phyloP scores from a whole-genome alignment of 208 protist genomes.

The Lotmaria passim region DNA sequence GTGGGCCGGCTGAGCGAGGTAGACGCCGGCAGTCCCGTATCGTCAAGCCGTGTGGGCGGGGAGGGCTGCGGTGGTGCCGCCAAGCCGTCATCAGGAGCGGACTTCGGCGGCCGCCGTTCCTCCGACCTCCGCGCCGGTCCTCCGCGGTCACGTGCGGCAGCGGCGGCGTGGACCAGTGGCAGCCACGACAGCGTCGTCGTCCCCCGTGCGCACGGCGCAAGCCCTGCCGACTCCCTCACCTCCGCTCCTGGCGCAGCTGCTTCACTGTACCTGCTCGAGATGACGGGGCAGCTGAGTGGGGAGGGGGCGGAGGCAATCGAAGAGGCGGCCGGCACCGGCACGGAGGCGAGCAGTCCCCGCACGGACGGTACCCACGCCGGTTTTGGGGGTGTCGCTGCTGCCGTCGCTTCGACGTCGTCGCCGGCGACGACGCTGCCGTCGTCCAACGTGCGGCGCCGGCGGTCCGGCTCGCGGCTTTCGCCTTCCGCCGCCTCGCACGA shows the following conservation, averaged over 20 bases:
- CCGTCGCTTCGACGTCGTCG: no score
- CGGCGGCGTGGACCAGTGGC: no score
- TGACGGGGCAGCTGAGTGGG: constrained; percentile 13
- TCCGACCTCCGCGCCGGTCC: not conserved
- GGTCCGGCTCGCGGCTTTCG: constrained; percentile 3
- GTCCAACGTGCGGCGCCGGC: constrained; percentile 1
- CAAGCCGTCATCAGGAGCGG: not conserved
- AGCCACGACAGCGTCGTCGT: not conserved
- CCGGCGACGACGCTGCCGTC: not conserved
- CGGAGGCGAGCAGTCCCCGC: not conserved
- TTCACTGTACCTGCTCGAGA: constrained; percentile 21
- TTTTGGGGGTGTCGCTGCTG: no score
- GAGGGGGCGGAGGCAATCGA: not conserved
- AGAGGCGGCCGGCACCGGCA: not conserved
- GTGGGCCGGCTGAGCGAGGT: not conserved
- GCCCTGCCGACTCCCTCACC: constrained; percentile 17
- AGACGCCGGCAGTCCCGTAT: not conserved
- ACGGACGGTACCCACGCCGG: not conserved
- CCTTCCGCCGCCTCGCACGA: not conserved
- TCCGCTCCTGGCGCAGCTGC: constrained; percentile 8
- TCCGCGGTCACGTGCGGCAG: not conserved
- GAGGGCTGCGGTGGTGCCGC: no score
- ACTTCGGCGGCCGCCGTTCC: not conserved
- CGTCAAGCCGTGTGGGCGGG: not conserved
- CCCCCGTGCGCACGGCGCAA: not conserved